phyloP scores from a whole-genome alignment of 371 early-diverging fungal species.

The Smittium mucronatum region DNA sequence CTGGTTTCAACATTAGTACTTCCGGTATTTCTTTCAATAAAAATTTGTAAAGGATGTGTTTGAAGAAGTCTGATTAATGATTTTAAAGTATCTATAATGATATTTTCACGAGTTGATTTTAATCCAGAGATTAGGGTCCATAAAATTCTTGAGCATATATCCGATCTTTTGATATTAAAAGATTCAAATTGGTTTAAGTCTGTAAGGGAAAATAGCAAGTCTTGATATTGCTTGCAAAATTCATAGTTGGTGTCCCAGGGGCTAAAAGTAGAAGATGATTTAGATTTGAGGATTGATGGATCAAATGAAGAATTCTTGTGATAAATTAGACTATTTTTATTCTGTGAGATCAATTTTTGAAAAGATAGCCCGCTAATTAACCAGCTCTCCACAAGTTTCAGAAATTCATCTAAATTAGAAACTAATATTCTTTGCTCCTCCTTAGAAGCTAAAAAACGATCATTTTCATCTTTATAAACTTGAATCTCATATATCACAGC shows the following conservation, averaged over 20 bases:
- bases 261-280: conserved; percentile 6
- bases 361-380: conserved; percentile 17
- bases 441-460: conserved; percentile 13
- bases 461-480: neutral
- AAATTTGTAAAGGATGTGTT: neutral
- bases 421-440: neutral
- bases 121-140: conserved; percentile 12
- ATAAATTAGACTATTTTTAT: conserved; percentile 7
- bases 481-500: neutral
- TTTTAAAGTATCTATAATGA: neutral
- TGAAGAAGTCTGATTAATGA: neutral
- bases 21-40: too few relatives aligned
- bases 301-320: conserved; percentile 20
- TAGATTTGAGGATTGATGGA: neutral
- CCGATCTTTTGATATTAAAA: neutral
- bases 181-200: neutral
- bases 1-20: too few relatives aligned
- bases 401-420: neutral
- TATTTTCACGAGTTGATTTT: neutral
- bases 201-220: conserved; percentile 8
- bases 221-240: neutral
- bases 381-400: conserved; percentile 21
- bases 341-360: neutral
- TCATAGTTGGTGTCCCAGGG: conserved; percentile 15
- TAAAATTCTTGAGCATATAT: neutral